Base-by-base conservation (phyloP, 108 stramenopile genomes). In the Pinguiococcus pyrenoidosus region DNA sequence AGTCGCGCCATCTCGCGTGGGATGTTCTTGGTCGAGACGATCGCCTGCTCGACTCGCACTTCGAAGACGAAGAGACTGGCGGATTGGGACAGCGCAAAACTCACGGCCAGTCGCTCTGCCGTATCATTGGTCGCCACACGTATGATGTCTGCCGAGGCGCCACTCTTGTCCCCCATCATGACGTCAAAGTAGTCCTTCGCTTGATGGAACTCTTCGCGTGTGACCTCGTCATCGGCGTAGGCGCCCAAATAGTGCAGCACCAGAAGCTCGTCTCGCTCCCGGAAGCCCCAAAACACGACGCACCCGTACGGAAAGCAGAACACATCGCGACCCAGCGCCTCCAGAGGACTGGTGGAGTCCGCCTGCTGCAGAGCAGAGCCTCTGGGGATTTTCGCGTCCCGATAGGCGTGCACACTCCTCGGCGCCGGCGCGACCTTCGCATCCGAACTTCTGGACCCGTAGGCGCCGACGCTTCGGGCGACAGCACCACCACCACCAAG, bases 61-160 rank as follows among this genome's bases (percentile, higher is more conserved):
- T 76, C 75, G 24, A 64, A 72, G 23, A 76, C 71, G 27, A 64
- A 72, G 4, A 76, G 63, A 48, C 69, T 69, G 23, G 65, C 51
- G 26, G 62, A 65, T 47, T 76, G 75, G 4, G 75, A 73, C 12
- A 76, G 51, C 13, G 75, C 66, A 42, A 57, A 76, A 8, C 51
- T 37, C 17, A 69, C 57, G 1, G 73, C 65, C 8, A 75, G 55
- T 42, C 64, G 66, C 42, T 75, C 72, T 8, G 54, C 25, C 9
- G 73, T 55, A 37, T 64, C 62, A 20, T 16, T 26, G 9, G 65
- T 59, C 13, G 46, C 32, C 20, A 73, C 60, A 18, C 17, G 23
- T 16, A 62, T 25, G 10, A 41, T 32, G 51, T 62, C 56, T 26
- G 8, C 9, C 22, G 3, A 3, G 54, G 49, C 44, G n/a, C 29